These are phyloP conservation scores for Metschnikowia amazonensis DNA, from an alignment of 805 yeast genomes.

Conservation along the genomic window DNA sequence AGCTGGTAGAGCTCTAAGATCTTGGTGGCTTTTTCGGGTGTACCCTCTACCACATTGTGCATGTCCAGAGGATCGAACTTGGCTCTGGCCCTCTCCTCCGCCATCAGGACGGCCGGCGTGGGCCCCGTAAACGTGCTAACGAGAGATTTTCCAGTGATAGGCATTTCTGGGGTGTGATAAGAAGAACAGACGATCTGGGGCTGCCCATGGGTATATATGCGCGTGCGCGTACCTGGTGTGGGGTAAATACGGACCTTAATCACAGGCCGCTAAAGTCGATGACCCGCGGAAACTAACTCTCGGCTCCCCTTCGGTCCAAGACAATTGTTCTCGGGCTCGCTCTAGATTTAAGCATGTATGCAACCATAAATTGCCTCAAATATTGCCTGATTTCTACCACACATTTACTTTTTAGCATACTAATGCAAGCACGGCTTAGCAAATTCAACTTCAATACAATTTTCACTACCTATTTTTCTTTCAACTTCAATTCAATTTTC, in stretches of 20 bases:
- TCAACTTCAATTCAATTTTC: no score
- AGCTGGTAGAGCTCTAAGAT: constrained; percentile 29
- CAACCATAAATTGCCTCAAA: no score
- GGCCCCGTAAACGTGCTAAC: constrained; percentile 28
- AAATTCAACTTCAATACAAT: no score
- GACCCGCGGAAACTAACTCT: background rate
- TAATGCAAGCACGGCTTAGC: no score
- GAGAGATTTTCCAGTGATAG: constrained; percentile 20
- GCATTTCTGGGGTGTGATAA: constrained; percentile 11
- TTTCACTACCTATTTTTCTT: no score
- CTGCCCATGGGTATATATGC: constrained; percentile 1
- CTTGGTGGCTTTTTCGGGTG: constrained; percentile 30
- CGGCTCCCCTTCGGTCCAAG: no score
- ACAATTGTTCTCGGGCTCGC: background rate
- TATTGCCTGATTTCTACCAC: background rate
- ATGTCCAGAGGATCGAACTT: constrained; percentile 35
- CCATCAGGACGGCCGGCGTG: constrained; percentile 30
- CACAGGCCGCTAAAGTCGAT: constrained; percentile 2
- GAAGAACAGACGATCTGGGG: background rate
- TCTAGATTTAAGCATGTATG: no score
- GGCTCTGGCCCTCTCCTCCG: constrained; percentile 30
- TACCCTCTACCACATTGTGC: constrained; percentile 42
- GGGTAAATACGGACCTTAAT: constrained; percentile 6
- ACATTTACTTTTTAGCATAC: no score
- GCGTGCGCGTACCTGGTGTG: constrained; percentile 4